Conservation (phyloP, 2,329 filamentous ascomycete species). For the Fusarium camptoceras region DNA sequence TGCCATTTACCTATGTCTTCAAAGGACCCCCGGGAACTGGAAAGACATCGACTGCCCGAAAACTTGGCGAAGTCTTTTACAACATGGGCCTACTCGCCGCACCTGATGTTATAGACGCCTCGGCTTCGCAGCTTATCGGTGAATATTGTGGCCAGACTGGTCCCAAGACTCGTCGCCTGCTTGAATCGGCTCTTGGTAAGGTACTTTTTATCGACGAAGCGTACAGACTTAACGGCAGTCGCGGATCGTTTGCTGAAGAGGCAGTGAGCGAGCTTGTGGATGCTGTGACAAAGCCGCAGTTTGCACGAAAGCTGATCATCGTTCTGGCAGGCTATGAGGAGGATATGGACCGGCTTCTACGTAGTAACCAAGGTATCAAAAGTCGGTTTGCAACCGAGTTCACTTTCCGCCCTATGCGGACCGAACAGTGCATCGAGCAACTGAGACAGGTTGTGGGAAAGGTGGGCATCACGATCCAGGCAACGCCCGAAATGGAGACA, state of each 20-base stretch:
- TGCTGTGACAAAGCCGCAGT: conserved; percentile 65
- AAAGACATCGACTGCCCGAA: conserved; percentile 76
- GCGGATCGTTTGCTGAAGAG: conserved; percentile 67
- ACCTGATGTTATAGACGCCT: conserved; percentile 72
- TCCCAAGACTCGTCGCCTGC: conserved; percentile 69
- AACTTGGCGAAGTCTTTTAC: conserved; percentile 79
- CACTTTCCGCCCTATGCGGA: conserved; percentile 62
- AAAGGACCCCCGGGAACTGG: conserved; percentile 74
- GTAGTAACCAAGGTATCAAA: conserved; percentile 70
- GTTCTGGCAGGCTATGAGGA: conserved; percentile 76
- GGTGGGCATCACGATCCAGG: conserved; percentile 48
- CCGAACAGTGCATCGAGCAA: conserved; percentile 60
- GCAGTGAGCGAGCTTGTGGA: conserved; percentile 65
- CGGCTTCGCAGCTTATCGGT: conserved; percentile 75
- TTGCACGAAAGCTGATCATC: conserved; percentile 68
- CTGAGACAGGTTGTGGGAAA: conserved; percentile 53
- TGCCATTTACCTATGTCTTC: conserved; percentile 77
- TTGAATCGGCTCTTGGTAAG: conserved; percentile 73
- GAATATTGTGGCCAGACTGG: conserved; percentile 76
- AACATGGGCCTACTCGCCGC: conserved; percentile 76
- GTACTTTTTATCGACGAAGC: conserved; percentile 80
- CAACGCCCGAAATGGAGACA: conserved; percentile 40
- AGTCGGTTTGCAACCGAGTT: conserved; percentile 73
- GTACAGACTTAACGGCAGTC: conserved; percentile 66
- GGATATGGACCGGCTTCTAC: conserved; percentile 73